phyloP scores from a whole-genome alignment of 2,329 filamentous ascomycete species.

The Ascochyta koolunga region DNA sequence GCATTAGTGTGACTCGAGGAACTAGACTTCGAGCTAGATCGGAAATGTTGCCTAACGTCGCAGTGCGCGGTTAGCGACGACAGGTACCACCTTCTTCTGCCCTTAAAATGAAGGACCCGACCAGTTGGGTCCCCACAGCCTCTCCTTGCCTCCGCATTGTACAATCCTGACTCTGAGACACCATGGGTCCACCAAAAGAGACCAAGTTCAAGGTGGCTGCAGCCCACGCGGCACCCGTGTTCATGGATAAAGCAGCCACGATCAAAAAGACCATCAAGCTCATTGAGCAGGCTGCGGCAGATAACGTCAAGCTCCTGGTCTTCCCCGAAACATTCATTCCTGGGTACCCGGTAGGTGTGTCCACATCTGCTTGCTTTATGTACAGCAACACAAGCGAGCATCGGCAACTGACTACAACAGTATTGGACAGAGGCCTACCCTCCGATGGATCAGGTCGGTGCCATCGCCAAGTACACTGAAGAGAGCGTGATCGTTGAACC shows the following conservation, averaged over 20 bases:
- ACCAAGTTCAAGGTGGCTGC: slow-evolving; percentile 45
- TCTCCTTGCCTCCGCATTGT: too few relatives aligned
- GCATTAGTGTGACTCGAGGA: neutral
- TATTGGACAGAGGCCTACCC: slow-evolving; percentile 48
- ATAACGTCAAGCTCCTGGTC: slow-evolving; percentile 42
- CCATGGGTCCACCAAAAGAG: slow-evolving; percentile 14
- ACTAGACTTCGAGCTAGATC: neutral
- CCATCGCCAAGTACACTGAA: slow-evolving; percentile 42
- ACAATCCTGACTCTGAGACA: neutral
- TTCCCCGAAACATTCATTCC: slow-evolving; percentile 48
- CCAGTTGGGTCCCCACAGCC: neutral
- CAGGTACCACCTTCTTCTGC: neutral
- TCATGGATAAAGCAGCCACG: slow-evolving; percentile 46
- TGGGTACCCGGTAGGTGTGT: slow-evolving; percentile 41
- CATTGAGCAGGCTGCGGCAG: slow-evolving; percentile 41
- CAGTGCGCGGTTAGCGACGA: neutral
- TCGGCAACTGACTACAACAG: slow-evolving; percentile 9
- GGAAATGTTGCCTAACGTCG: neutral
- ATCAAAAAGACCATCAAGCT: slow-evolving; percentile 41
- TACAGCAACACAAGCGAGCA: neutral
- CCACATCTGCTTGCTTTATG: neutral
- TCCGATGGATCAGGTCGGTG: slow-evolving; percentile 43
- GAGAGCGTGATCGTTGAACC: slow-evolving; percentile 45
- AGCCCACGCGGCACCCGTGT: slow-evolving; percentile 46
- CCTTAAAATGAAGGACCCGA: neutral